These are phyloP conservation scores for Darksidea phi DNA, from an alignment of 495 filamentous ascomycete species.

Conservation along the genomic window DNA sequence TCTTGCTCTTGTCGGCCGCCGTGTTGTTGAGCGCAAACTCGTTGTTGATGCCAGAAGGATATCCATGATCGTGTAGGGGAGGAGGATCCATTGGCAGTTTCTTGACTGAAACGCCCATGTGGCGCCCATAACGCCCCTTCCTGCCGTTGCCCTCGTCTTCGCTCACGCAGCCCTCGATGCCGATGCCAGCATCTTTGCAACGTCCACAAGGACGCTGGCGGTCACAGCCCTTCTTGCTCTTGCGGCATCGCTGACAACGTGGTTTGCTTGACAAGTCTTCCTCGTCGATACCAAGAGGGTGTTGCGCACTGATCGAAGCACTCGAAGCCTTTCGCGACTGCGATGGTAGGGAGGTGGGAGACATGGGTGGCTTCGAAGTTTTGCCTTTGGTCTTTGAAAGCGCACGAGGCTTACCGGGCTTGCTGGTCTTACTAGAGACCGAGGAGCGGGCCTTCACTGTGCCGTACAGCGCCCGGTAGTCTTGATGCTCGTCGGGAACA, in stretches of 20 bases:
- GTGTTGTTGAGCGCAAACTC: conserved; percentile 14
- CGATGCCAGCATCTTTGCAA: conserved; percentile 93
- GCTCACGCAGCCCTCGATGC: conserved; percentile 87
- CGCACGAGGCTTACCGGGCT: conserved; percentile 39
- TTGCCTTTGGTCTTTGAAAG: conserved; percentile 39
- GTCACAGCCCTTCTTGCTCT: conserved; percentile 99
- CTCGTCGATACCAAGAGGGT: conserved; percentile 74
- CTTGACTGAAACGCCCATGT: conserved; percentile 93
- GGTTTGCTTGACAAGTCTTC: conserved; percentile 91
- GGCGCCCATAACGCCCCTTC: conserved; percentile 92
- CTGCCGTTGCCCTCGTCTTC: conserved; percentile 96
- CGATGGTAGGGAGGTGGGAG: conserved; percentile 62
- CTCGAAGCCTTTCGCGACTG: conserved; percentile 78
- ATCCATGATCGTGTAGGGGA: conserved; percentile 29
- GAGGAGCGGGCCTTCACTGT: conserved; percentile 23
- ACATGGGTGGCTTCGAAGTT: conserved; percentile 57
- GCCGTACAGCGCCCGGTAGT: conserved; percentile 14
- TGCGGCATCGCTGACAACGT: conserved; percentile 95
- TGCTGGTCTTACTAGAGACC: conserved; percentile 27
- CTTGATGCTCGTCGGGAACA: conserved; percentile 29
- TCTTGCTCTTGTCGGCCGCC: conserved; percentile 63
- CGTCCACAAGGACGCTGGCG: conserved; percentile 89
- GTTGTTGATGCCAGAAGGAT: conserved; percentile 32
- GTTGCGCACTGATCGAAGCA: conserved; percentile 65
- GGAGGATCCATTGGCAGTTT: conserved; percentile 54